phyloP scores from a whole-genome alignment of 148 eudicot genomes.

The Rheum nobile region DNA sequence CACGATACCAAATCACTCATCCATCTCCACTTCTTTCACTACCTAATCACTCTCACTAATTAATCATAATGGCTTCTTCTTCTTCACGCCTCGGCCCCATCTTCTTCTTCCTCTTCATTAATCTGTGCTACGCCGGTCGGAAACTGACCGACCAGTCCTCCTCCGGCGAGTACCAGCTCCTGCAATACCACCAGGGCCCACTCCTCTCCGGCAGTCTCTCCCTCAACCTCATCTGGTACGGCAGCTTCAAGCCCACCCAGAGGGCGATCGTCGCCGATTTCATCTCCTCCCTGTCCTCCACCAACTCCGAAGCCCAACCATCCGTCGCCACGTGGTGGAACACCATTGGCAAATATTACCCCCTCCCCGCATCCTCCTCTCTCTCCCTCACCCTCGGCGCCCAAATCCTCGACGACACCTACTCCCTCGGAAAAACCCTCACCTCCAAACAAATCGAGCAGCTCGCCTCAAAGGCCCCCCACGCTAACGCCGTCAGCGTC shows the following conservation, averaged over 20 bases:
- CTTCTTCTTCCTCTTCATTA: no score
- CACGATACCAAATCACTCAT: no score
- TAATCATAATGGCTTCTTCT: no score
- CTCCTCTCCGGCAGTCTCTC: slow-evolving; percentile 2
- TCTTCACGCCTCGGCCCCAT: no score
- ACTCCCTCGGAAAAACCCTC: not conserved
- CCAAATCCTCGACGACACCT: not conserved
- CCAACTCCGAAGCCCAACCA: not conserved
- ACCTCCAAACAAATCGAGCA: not conserved
- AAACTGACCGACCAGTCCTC: not conserved
- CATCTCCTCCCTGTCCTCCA: not conserved
- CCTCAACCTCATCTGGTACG: slow-evolving; percentile 5
- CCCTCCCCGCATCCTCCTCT: not conserved
- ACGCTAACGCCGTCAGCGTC: not conserved
- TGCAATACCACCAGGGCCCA: not conserved
- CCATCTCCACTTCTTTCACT: no score
- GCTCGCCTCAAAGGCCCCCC: not conserved
- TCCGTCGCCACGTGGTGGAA: not conserved
- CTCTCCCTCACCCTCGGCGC: not conserved
- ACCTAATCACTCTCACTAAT: no score
- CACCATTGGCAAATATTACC: not conserved
- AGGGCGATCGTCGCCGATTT: not conserved
- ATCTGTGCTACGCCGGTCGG: no score
- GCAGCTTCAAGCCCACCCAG: not conserved
- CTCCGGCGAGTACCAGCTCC: not conserved